phyloP scores from a whole-genome alignment of 306 rosid genomes.

The Dalbergia cultrata region DNA sequence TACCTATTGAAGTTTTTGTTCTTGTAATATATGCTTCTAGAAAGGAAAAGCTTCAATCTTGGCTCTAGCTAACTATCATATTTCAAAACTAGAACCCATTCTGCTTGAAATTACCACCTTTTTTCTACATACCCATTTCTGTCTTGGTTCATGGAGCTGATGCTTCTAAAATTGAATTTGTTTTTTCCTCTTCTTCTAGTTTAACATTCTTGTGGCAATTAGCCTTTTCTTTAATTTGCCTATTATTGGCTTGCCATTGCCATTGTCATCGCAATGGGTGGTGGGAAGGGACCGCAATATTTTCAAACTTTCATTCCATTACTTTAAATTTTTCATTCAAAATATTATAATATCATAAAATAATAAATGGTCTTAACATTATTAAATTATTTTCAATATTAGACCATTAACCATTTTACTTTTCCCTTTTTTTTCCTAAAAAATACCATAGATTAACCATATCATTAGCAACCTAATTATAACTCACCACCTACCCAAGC shows the following conservation, averaged over 20 bases:
- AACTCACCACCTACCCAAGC: too few species aligned
- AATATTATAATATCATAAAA: too few species aligned
- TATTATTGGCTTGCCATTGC: conserved; percentile 35
- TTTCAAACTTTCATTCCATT: too few species aligned
- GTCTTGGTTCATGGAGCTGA: neutral
- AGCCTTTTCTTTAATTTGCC: conserved; percentile 50
- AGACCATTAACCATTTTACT: too few species aligned
- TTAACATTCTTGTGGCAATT: conserved; percentile 54
- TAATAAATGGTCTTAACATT: too few species aligned
- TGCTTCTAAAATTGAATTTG: conserved; percentile 2
- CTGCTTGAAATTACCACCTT: neutral
- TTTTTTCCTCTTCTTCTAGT: neutral
- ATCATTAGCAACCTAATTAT: too few species aligned
- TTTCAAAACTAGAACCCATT: conserved; percentile 15
- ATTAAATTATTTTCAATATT: too few species aligned
- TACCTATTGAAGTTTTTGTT: conserved; percentile 15
- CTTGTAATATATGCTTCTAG: neutral
- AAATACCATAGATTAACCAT: too few species aligned
- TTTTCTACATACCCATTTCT: neutral
- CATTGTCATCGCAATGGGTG: too few species aligned
- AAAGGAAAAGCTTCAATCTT: conserved; percentile 33
- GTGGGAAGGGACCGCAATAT: too few species aligned
- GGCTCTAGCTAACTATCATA: conserved; percentile 20
- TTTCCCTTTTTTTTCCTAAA: too few species aligned
- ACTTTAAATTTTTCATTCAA: too few species aligned